These are phyloP conservation scores for Colletotrichum chrysophilum DNA, from an alignment of 2,329 filamentous ascomycete genomes.

Conservation along the genomic window DNA sequence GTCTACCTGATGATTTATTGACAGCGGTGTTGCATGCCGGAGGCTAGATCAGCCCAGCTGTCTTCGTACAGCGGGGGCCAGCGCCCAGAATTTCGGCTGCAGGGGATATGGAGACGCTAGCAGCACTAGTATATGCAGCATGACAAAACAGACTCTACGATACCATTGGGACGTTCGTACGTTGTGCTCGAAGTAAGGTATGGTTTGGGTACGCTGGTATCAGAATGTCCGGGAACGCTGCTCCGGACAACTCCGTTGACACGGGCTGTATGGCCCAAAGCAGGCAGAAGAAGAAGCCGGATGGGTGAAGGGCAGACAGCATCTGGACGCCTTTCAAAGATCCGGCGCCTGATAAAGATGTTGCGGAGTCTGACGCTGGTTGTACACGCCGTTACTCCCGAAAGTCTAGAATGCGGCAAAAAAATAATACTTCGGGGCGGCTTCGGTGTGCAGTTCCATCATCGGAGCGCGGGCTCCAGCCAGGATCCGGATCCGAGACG, in stretches of 20 bases:
- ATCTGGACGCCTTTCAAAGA: background rate
- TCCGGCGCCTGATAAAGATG: background rate
- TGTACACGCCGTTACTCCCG: background rate
- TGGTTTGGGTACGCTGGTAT: background rate
- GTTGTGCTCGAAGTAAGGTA: background rate
- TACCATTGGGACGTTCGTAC: constrained; percentile 9
- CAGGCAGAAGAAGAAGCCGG: background rate
- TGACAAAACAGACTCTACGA: background rate
- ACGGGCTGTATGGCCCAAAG: background rate
- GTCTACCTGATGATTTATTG: background rate
- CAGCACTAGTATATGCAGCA: constrained; percentile 6
- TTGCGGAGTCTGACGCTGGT: background rate
- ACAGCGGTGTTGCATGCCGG: background rate
- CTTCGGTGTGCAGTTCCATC: constrained; percentile 12
- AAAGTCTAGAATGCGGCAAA: background rate
- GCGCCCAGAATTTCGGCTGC: background rate
- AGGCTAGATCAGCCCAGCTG: background rate
- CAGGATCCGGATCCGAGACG: constrained; percentile 8
- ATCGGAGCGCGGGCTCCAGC: background rate
- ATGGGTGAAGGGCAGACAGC: background rate
- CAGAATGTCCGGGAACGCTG: background rate
- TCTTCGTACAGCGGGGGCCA: constrained; percentile 1
- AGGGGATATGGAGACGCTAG: background rate
- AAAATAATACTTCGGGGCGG: background rate
- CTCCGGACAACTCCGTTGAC: background rate